These are phyloP conservation scores for Purpureocillium lavendulum DNA, from an alignment of 2,329 filamentous ascomycete species.

Conservation along the genomic window DNA sequence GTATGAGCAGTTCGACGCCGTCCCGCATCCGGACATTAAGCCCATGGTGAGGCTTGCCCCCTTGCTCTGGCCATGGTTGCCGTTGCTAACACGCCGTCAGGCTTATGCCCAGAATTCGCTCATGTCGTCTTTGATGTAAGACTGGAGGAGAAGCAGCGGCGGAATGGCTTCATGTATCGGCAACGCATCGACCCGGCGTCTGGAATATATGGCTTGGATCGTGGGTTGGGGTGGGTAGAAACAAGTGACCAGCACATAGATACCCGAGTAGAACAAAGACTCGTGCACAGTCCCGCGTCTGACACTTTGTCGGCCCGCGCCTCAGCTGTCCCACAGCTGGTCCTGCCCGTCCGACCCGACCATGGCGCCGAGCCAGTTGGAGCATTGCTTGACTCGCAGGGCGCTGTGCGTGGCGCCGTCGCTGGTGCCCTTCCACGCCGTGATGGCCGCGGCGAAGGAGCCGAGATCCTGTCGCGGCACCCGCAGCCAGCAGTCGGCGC, in stretches of 20 bases:
- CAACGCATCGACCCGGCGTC: slow-evolving; percentile 10
- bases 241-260: slow-evolving; percentile 8
- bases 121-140: slow-evolving; percentile 65
- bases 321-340: slow-evolving; percentile 37
- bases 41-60: slow-evolving; percentile 59
- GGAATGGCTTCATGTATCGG: slow-evolving; percentile 2
- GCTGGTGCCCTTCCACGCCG: slow-evolving; percentile 50
- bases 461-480: slow-evolving; percentile 52
- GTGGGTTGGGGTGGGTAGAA: slow-evolving; percentile 1
- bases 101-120: slow-evolving; percentile 80
- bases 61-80: slow-evolving; percentile 14
- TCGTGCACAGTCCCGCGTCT: slow-evolving; percentile 5
- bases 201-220: slow-evolving; percentile 5
- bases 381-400: slow-evolving; percentile 47
- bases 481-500: slow-evolving; percentile 53
- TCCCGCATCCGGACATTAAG: slow-evolving; percentile 90
- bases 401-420: slow-evolving; percentile 36
- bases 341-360: slow-evolving; percentile 38
- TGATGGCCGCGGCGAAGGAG: slow-evolving; percentile 54
- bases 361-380: slow-evolving; percentile 56
- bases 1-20: slow-evolving; percentile 91
- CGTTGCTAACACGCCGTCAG: slow-evolving; percentile 28
- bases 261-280: slow-evolving; percentile 12
- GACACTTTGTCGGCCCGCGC: not conserved
- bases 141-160: not conserved